Evolutionary conservation across 164 flowering plant species (phyloP).

Genomic region (Sextonia rubra): DNA sequence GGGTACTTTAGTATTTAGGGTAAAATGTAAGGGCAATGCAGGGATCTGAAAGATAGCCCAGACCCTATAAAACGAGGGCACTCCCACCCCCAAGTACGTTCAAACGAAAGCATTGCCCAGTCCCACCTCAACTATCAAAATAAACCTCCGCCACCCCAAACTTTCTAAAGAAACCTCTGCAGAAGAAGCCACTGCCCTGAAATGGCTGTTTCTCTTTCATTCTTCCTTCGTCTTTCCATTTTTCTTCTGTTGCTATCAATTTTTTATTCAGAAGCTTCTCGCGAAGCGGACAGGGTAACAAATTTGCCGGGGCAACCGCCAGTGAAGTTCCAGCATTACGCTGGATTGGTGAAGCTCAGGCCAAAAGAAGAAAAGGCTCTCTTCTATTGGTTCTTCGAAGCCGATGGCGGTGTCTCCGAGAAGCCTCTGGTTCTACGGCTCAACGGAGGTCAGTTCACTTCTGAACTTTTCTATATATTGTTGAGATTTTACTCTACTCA

Average conservation of each 20-base stretch:
- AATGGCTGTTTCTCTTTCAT: conserved; percentile 8
- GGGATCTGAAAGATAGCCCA: background rate
- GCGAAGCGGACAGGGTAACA: conserved; percentile 36
- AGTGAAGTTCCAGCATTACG: conserved; percentile 44
- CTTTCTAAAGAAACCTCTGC: background rate
- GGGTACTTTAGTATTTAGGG: too few species aligned
- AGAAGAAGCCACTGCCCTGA: background rate
- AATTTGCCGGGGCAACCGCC: conserved; percentile 52
- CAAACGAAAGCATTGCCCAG: too few species aligned
- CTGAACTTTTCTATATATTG: too few species aligned
- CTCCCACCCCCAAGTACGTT: background rate
- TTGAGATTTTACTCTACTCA: background rate
- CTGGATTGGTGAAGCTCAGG: conserved; percentile 47
- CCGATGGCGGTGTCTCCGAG: conserved; percentile 16
- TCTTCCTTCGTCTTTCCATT: conserved; percentile 9
- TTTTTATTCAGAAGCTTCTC: background rate
- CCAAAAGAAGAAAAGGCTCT: conserved; percentile 35
- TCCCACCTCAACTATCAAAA: too few species aligned
- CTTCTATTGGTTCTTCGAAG: conserved; percentile 66
- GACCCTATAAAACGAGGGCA: background rate
- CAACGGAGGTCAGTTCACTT: conserved; percentile 59
- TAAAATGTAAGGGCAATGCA: background rate
- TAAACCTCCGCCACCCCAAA: background rate
- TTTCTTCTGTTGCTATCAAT: background rate
- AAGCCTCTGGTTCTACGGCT: conserved; percentile 60